phyloP scores from a whole-genome alignment of 768 basidiomycete species.

The Amylocystis lapponica region DNA sequence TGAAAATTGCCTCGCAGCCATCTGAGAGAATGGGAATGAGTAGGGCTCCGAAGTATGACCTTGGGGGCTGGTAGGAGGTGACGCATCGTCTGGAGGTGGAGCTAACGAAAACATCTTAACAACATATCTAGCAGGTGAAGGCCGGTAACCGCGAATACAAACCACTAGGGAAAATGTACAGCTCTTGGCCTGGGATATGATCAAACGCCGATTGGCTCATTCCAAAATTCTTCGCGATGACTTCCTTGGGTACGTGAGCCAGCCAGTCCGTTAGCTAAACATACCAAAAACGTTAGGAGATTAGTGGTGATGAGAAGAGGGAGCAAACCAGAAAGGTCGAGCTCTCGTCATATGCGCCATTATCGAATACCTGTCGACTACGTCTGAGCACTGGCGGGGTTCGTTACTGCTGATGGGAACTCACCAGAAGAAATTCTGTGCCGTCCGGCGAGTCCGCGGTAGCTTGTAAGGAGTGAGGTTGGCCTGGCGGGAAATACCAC shows the following conservation, averaged over 20 bases:
- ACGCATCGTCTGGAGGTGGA: constrained; percentile 31
- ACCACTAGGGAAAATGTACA: constrained; percentile 51
- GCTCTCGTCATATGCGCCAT: constrained; percentile 30
- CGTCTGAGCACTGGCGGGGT: neutral
- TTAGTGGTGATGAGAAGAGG: neutral
- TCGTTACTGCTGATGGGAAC: constrained; percentile 10
- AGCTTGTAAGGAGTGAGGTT: constrained; percentile 33
- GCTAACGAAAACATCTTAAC: constrained; percentile 15
- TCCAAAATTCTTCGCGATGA: constrained; percentile 50
- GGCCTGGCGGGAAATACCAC: constrained; percentile 34
- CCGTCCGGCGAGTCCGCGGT: constrained; percentile 20
- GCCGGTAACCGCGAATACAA: neutral
- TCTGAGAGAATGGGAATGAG: constrained; percentile 42
- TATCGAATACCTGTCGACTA: constrained; percentile 33
- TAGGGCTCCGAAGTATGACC: constrained; percentile 38
- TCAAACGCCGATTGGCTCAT: constrained; percentile 33
- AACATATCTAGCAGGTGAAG: neutral
- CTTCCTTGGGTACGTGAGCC: constrained; percentile 48
- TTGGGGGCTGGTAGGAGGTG: constrained; percentile 34
- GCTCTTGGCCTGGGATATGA: constrained; percentile 38
- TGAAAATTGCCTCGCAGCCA: constrained; percentile 34
- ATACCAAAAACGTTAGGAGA: too few relatives aligned
- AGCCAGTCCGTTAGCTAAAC: constrained; percentile 56
- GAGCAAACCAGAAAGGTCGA: constrained; percentile 27
- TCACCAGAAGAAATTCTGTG: constrained; percentile 20